These are phyloP conservation scores for Arabidopsis arenosa DNA, from an alignment of 345 rosid species.

Conservation along the genomic window DNA sequence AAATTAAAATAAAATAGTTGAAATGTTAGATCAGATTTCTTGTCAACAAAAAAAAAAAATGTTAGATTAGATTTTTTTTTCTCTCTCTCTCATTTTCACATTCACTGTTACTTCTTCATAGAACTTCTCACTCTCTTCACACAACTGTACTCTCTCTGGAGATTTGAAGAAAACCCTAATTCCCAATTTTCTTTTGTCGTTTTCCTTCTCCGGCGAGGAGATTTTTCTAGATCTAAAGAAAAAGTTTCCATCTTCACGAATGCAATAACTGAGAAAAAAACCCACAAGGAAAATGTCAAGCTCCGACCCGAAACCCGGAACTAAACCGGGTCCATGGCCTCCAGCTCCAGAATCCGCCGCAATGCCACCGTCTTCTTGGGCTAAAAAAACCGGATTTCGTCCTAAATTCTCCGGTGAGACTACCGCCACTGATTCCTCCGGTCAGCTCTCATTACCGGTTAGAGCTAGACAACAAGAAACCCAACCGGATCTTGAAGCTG, in stretches of 20 bases:
- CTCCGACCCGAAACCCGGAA: slow-evolving; percentile 71
- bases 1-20: not conserved
- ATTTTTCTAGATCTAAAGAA: slow-evolving; percentile 34
- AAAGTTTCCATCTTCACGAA: slow-evolving; percentile 5
- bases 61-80: not conserved
- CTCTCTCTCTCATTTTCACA: slow-evolving; percentile 17
- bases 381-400: slow-evolving; percentile 87
- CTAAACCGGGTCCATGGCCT: slow-evolving; percentile 75
- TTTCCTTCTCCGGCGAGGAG: slow-evolving; percentile 19
- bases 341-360: slow-evolving; percentile 79
- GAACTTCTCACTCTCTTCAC: slow-evolving; percentile 34
- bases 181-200: slow-evolving; percentile 37
- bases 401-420: slow-evolving; percentile 97
- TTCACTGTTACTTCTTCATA: slow-evolving; percentile 39
- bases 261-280: slow-evolving; percentile 23
- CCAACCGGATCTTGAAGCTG: slow-evolving; percentile 82
- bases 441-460: slow-evolving; percentile 60
- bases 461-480: slow-evolving; percentile 53
- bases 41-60: not conserved
- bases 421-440: slow-evolving; percentile 70
- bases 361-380: slow-evolving; percentile 94
- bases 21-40: slow-evolving; percentile 19
- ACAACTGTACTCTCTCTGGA: slow-evolving; percentile 32
- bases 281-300: slow-evolving; percentile 53
- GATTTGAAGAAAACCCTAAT: slow-evolving; percentile 42